Percentiles rank a stretch among this genome's conserved stretches.
phyloP scores from a whole-genome alignment of 345 rosid genomes.

The Punica granatum region DNA sequence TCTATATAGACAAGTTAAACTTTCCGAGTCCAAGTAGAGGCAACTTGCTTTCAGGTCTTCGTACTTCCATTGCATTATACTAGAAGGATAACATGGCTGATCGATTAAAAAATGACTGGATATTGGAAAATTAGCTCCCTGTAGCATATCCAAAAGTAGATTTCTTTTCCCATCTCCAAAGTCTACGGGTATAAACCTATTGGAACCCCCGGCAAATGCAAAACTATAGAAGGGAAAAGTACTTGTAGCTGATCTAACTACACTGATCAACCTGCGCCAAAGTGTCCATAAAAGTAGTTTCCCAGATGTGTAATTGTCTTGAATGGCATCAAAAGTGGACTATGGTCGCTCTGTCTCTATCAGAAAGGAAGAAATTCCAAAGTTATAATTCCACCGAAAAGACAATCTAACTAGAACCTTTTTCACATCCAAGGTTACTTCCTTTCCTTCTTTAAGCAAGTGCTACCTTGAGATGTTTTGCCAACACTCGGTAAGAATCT shows the following conservation, averaged over 20 bases:
- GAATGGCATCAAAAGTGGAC: background rate
- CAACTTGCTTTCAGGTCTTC: background rate
- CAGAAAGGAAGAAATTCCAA: background rate
- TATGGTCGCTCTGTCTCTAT: background rate
- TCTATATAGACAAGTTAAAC: background rate
- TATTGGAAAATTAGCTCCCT: background rate
- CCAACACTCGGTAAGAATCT: background rate
- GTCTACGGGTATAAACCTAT: background rate
- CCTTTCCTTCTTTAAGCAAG: background rate
- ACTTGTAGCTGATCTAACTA: background rate
- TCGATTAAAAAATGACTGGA: background rate
- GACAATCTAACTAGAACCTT: background rate
- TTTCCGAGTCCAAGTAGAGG: background rate
- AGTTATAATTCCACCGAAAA: background rate
- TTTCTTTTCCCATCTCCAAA: too few species aligned
- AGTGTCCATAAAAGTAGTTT: background rate
- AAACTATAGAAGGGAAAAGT: background rate
- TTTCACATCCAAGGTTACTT: background rate
- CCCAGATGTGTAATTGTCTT: background rate
- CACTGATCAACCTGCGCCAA: background rate
- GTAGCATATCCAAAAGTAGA: too few species aligned
- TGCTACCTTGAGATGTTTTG: background rate
- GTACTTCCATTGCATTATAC: background rate
- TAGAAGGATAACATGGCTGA: background rate
- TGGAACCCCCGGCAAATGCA: background rate